Base-by-base conservation (phyloP, 192 early-diverging fungal species). In the Obelidium mucronatum region DNA sequence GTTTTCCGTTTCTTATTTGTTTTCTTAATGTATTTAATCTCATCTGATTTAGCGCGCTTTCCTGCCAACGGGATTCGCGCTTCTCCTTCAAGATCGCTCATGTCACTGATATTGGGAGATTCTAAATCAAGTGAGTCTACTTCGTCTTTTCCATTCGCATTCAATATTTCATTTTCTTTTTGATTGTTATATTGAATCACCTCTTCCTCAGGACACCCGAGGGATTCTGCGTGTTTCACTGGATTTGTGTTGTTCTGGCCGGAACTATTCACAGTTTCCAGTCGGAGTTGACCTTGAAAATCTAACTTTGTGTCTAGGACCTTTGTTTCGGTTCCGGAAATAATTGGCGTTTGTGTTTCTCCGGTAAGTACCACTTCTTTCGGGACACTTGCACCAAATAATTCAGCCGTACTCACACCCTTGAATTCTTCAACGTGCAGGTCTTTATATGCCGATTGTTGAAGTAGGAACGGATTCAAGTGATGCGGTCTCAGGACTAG, bases 391-490 rank as follows among this genome's bases (percentile, higher is more conserved):
- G n/a, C 5, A n/a, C 24, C 56, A 30, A 59, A 33, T 59, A 30
- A 24, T 4, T 59, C 56, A 24, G 31, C 11, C 24, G 56, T 4
- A 59, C 42, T 44, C 42, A 59, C 31, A 59, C 24, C 31, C 56
- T n/a, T n/a, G 56, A 30, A 59, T 33, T 59, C 56, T 59, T 59
- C 56, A 59, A 59, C 56, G 31, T 59, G 31, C 31, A 59, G 31
- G 56, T 59, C 56, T 59, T 59, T 59, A 44, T 44, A 44, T 17
- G 42, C 42, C 17, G 42, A 44, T 44, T 44, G 42, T 44, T 44
- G 42, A 44, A 44, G 42, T 17, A 44, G 42, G 42, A 44, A 44
- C 42, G 42, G 42, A 44, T 44, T 44, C 42, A 44, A 44, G 42
- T 44, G 42, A 44, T 44, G 42, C 17, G 42, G 42, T 44, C 42